Conservation (phyloP, 1,284 basidiomycete genomes). For the Trichosporon coremiiforme region DNA sequence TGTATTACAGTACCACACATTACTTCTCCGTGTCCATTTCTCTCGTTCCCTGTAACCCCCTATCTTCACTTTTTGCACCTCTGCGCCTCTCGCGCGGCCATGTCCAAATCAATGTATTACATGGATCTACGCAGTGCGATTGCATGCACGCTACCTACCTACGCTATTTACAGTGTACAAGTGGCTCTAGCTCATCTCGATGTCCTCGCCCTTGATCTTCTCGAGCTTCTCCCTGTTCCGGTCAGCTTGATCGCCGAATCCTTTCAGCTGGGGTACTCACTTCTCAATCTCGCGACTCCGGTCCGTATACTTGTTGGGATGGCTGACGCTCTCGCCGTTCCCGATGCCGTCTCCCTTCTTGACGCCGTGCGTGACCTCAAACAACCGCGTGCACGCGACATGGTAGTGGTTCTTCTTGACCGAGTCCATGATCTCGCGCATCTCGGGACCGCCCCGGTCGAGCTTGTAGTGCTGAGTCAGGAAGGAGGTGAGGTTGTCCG, state of each 20-base stretch:
- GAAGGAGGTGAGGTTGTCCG: constrained; percentile 78
- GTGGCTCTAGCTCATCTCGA: constrained; percentile 17
- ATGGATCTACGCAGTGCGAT: constrained; percentile 15
- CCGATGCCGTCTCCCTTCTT: constrained; percentile 89
- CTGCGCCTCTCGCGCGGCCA: neutral
- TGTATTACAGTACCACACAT: neutral
- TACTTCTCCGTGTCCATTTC: neutral
- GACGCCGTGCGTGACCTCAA: constrained; percentile 91
- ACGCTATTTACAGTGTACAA: constrained; percentile 4
- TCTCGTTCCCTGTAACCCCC: neutral
- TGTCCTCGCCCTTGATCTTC: constrained; percentile 39
- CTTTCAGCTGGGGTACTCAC: constrained; percentile 34
- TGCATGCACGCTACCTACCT: neutral
- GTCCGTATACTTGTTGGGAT: constrained; percentile 81
- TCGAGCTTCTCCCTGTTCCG: constrained; percentile 34
- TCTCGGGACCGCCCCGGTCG: constrained; percentile 68
- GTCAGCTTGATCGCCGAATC: neutral
- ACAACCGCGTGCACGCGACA: constrained; percentile 94
- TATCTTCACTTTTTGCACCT: neutral
- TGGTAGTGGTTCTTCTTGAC: constrained; percentile 88
- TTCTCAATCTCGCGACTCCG: constrained; percentile 58
- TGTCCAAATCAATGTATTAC: constrained; percentile 8
- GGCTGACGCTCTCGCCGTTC: constrained; percentile 76
- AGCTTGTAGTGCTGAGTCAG: constrained; percentile 69
- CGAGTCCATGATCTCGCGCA: constrained; percentile 81